These are phyloP conservation scores for Yamadazyma paraphyllophila DNA, from an alignment of 805 yeast genomes.

Conservation along the genomic window DNA sequence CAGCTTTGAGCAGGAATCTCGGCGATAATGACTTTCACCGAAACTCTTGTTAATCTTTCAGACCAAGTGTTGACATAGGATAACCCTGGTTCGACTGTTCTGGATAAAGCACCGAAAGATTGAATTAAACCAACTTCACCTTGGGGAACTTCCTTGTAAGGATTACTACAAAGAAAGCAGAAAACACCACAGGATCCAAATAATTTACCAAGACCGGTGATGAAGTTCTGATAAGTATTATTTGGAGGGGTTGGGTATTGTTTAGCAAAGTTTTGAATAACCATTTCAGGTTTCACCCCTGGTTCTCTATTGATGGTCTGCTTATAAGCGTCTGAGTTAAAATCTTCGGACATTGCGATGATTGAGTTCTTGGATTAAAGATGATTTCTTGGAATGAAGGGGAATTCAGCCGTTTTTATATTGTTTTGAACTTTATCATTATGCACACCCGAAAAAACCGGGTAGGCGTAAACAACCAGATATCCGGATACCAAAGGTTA, in stretches of 20 bases:
- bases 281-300: conserved; percentile 38
- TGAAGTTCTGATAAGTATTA: conserved; percentile 41
- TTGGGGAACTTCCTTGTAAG: conserved; percentile 58
- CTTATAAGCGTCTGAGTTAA: conserved; percentile 6
- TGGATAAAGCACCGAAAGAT: conserved; percentile 61
- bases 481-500: not conserved
- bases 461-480: not conserved
- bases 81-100: conserved; percentile 69
- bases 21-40: conserved; percentile 55
- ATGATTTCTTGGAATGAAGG: not conserved
- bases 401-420: not conserved
- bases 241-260: conserved; percentile 38
- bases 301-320: conserved; percentile 21
- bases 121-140: conserved; percentile 70
- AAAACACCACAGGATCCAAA: conserved; percentile 55
- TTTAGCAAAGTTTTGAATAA: conserved; percentile 40
- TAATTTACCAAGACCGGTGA: conserved; percentile 40
- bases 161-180: conserved; percentile 59
- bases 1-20: conserved; percentile 69
- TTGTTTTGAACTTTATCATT: not conserved
- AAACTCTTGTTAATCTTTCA: conserved; percentile 51
- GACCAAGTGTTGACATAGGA: conserved; percentile 63
- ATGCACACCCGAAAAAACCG: not conserved
- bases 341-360: conserved; percentile 12
- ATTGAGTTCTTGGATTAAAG: too few species aligned